Evolutionary conservation across 2,329 filamentous ascomycete genomes (phyloP).

Genomic region (Xylariales sp.): DNA sequence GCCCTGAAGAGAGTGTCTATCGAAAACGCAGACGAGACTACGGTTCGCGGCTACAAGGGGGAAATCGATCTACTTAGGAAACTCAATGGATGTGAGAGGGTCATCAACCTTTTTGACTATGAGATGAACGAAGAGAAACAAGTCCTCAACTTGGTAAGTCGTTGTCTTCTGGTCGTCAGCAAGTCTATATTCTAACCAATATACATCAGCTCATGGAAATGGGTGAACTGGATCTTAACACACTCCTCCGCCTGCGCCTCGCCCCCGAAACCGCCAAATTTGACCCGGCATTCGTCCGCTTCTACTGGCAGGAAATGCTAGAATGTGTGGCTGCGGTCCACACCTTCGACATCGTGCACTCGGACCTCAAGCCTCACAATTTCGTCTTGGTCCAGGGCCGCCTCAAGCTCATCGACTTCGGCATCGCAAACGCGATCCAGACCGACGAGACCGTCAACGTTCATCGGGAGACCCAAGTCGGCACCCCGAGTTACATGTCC

Average conservation of each 20-base stretch:
- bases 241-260: slow-evolving; percentile 69
- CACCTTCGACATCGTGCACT: slow-evolving; percentile 87
- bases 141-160: slow-evolving; percentile 73
- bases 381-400: slow-evolving; percentile 88
- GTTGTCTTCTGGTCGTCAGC: not conserved
- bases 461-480: slow-evolving; percentile 90
- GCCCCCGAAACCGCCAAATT: slow-evolving; percentile 70
- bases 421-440: slow-evolving; percentile 95
- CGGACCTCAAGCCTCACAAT: slow-evolving; percentile 94
- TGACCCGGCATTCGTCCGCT: slow-evolving; percentile 88
- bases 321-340: slow-evolving; percentile 91
- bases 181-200: slow-evolving; percentile 1
- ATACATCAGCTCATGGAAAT: slow-evolving; percentile 81
- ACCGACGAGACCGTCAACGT: slow-evolving; percentile 95
- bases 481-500: slow-evolving; percentile 98
- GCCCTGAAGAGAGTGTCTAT: slow-evolving; percentile 90
- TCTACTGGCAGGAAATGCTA: slow-evolving; percentile 99
- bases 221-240: slow-evolving; percentile 89
- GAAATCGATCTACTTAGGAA: slow-evolving; percentile 89
- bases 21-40: slow-evolving; percentile 80
- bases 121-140: slow-evolving; percentile 93
- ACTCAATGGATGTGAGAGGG: slow-evolving; percentile 78
- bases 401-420: slow-evolving; percentile 96
- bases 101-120: slow-evolving; percentile 86
- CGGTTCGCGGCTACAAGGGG: slow-evolving; percentile 83